Evolutionary conservation across 495 filamentous ascomycete species (phyloP).

Genomic region (Neurospora cerealis): DNA sequence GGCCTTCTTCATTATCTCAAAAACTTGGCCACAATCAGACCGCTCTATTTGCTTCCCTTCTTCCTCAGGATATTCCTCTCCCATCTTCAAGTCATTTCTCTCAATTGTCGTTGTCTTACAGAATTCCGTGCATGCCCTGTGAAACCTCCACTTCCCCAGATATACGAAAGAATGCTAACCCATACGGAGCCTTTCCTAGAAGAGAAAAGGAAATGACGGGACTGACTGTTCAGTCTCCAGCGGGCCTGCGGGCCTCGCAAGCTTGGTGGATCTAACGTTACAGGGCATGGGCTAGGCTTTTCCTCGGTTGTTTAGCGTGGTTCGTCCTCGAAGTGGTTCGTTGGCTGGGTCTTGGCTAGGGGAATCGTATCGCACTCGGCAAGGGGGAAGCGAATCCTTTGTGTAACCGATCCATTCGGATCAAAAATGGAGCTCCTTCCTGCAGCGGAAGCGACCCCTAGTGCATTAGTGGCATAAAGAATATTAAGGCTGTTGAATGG

Average conservation of each 20-base stretch:
- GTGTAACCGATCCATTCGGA: neutral
- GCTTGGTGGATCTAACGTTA: neutral
- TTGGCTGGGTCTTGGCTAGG: neutral
- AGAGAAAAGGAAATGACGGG: neutral
- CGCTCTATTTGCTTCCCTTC: neutral
- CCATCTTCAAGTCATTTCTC: neutral
- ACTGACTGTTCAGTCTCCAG: neutral
- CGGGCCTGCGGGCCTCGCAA: neutral
- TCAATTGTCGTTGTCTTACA: neutral
- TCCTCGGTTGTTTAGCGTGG: neutral
- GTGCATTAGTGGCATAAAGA: neutral
- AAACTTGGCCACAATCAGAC: neutral
- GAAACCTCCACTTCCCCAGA: neutral
- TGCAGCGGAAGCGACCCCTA: neutral
- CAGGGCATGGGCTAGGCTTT: neutral
- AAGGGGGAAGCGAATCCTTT: neutral
- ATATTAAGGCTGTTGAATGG: neutral
- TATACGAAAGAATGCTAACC: neutral
- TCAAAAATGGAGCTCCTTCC: neutral
- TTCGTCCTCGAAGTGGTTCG: neutral
- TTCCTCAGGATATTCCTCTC: neutral
- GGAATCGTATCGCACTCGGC: neutral
- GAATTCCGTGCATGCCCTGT: neutral
- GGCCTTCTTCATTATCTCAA: neutral
- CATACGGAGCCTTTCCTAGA: neutral